Base-by-base conservation (phyloP, 345 rosid genomes). In the Aurinia saxatilis region DNA sequence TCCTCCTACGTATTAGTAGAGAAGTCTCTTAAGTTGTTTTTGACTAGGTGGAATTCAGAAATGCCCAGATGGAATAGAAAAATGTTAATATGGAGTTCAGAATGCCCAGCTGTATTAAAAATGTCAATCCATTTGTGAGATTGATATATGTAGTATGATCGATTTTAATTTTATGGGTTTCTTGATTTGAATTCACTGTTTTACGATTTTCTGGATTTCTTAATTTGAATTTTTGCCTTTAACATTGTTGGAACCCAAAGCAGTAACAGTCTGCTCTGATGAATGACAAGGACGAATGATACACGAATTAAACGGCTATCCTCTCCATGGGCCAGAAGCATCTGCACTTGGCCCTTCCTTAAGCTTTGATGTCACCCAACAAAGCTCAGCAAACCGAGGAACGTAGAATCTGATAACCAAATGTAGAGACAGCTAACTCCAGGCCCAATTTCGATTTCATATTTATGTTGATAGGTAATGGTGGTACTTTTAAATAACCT, bases 381-480 rank as follows among this genome's bases (percentile, higher is more conserved):
- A 90, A 56, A 92, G 95, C 75, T 89, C 97, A 67, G 99, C 91
- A 82, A 93, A 90, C 67, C 90, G 99, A 72, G 96, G 96, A 80
- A 54, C 68, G 81, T 57, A 93, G 79, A 72, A 93, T 79, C 75
- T 89, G 97, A 80, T 82, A 80, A 49, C 99, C 99, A 79, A 93
- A 81, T 57, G 90, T 76, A 33, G 84, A 78, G 54, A 93, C 72
- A 49, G 95, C 91, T 51, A 85, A 62, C 70, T 80, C 64, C 79
- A 84, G 72, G 79, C 67, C 85, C 58, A 95, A 80, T 74, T 86
- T 93, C 45, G 83, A 81, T 75, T 85, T 90, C 65, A 74, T 67
- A 72, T 27, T 78, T 81, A 78, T 74, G 70, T 34, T 81, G 72
- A 53, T 79, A 60, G 79, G 65, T 31, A 73, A 53, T 23, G 77